These are phyloP conservation scores for Syzygium grande DNA, from an alignment of 345 rosid genomes.

Conservation along the genomic window DNA sequence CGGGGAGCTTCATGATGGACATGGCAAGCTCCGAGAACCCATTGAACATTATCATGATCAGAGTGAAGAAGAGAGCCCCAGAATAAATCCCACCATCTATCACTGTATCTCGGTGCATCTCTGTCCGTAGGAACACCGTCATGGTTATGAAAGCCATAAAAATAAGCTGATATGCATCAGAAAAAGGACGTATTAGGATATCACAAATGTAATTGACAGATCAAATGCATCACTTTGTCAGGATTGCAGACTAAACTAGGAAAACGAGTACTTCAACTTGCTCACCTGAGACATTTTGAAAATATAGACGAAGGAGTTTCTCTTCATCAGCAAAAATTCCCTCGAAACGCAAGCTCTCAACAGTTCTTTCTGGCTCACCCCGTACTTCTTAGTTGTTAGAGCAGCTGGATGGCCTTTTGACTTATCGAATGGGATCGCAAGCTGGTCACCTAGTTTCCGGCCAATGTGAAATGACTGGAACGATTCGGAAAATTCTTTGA, in stretches of 20 bases:
- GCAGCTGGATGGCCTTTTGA: conserved; percentile 72
- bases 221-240: background rate
- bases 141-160: conserved; percentile 40
- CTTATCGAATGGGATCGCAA: conserved; percentile 63
- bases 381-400: conserved; percentile 55
- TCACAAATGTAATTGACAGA: background rate
- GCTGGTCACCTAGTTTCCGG: conserved; percentile 48
- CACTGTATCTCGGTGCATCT: conserved; percentile 51
- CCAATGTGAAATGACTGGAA: conserved; percentile 68
- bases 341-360: conserved; percentile 65
- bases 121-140: conserved; percentile 62
- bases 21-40: conserved; percentile 74
- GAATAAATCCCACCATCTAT: conserved; percentile 59
- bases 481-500: conserved; percentile 49
- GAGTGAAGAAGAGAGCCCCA: conserved; percentile 57
- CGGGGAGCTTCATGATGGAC: conserved; percentile 71
- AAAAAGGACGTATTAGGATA: background rate
- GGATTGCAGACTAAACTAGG: background rate
- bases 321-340: conserved; percentile 81
- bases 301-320: conserved; percentile 72
- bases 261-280: background rate
- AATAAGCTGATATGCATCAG: conserved; percentile 38
- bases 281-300: conserved; percentile 47
- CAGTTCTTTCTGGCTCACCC: conserved; percentile 51
- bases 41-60: conserved; percentile 53